Conservation (phyloP, 148 eudicot species). For the Amaranthus cruentus region DNA sequence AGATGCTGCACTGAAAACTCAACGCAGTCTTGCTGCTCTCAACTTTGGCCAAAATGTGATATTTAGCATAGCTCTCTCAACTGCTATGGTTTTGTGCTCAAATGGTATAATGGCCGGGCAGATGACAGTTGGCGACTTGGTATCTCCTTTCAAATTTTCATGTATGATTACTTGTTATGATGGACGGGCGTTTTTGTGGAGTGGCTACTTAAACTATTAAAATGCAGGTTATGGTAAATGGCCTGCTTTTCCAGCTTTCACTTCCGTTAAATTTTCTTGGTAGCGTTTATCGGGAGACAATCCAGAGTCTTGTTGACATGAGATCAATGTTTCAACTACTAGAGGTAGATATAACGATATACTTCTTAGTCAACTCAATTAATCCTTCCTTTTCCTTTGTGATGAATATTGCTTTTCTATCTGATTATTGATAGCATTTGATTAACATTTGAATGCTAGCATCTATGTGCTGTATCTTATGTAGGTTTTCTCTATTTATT, state of each 20-base stretch:
- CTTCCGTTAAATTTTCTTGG: constrained; percentile 96
- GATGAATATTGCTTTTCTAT: background rate
- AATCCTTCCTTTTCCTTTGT: background rate
- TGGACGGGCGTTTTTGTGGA: background rate
- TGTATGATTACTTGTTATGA: background rate
- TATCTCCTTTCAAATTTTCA: constrained; percentile 20
- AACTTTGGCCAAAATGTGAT: constrained; percentile 85
- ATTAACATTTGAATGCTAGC: background rate
- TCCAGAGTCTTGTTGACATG: constrained; percentile 93
- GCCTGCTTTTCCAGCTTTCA: constrained; percentile 89
- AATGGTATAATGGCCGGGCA: constrained; percentile 69
- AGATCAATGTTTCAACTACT: constrained; percentile 88
- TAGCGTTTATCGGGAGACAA: constrained; percentile 90
- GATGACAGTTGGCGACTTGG: constrained; percentile 98
- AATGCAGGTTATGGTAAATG: constrained; percentile 93
- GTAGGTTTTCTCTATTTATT: background rate
- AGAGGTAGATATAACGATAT: constrained; percentile 49
- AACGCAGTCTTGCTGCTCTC: constrained; percentile 84
- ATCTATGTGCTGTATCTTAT: background rate
- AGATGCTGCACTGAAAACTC: constrained; percentile 92
- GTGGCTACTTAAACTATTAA: constrained; percentile 3
- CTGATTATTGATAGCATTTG: background rate
- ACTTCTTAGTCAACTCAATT: background rate
- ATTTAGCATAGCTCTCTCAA: constrained; percentile 78
- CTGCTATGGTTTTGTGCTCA: constrained; percentile 84